Evolutionary conservation across 2,329 filamentous ascomycete species (phyloP).

Genomic region (Fusarium sp.): DNA sequence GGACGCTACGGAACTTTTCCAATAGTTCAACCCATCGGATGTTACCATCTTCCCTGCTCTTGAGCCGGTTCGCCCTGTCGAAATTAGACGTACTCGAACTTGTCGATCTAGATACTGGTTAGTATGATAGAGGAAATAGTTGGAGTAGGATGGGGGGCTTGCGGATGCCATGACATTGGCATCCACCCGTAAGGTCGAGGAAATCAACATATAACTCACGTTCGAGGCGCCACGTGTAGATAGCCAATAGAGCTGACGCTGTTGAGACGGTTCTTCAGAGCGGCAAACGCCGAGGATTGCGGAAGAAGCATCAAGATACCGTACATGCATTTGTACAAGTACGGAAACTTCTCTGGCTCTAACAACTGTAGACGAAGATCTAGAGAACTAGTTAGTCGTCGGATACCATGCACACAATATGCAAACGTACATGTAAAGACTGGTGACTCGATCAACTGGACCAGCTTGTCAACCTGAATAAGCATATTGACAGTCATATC

Average conservation of each 20-base stretch:
- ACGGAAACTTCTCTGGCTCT: conserved; percentile 93
- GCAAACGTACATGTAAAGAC: conserved; percentile 92
- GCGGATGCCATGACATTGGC: neutral
- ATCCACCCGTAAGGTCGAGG: neutral
- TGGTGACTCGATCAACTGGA: conserved; percentile 95
- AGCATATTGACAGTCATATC: conserved; percentile 99
- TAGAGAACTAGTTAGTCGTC: conserved; percentile 49
- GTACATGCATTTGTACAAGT: conserved; percentile 97
- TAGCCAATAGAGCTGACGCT: conserved; percentile 98
- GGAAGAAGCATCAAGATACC: conserved; percentile 98
- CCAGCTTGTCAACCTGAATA: conserved; percentile 98
- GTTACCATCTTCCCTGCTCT: conserved; percentile 81
- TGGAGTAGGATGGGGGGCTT: neutral
- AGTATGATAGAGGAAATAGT: conserved; percentile 3
- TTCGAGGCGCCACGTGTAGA: conserved; percentile 82
- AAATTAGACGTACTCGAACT: conserved; percentile 68
- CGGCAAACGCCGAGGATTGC: conserved; percentile 96
- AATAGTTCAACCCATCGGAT: conserved; percentile 94
- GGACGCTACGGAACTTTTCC: conserved; percentile 92
- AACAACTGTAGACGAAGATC: conserved; percentile 94
- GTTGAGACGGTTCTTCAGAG: conserved; percentile 95
- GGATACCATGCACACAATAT: neutral
- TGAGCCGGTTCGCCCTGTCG: conserved; percentile 83
- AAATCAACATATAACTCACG: conserved; percentile 62
- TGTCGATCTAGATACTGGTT: conserved; percentile 52